These are phyloP conservation scores for Phialophora macrospora DNA, from an alignment of 2,329 filamentous ascomycete genomes.

Conservation along the genomic window DNA sequence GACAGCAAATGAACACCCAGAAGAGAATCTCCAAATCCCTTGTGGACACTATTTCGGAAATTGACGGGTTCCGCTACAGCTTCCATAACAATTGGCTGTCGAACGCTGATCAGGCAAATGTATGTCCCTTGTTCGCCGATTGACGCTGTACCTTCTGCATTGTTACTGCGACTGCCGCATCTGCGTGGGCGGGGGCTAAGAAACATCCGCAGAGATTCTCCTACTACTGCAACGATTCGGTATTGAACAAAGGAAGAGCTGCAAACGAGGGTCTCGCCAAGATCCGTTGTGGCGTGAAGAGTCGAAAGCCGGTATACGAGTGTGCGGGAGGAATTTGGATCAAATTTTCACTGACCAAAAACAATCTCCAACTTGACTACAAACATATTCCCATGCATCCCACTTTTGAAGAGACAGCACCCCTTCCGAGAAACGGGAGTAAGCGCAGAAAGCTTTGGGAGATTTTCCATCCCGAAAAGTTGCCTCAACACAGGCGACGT, in stretches of 20 bases:
- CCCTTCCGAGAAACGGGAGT: slow-evolving; percentile 31
- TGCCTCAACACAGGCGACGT: slow-evolving; percentile 1
- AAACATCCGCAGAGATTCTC: slow-evolving; percentile 29
- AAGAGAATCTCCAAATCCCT: slow-evolving; percentile 35
- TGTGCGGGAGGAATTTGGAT: slow-evolving; percentile 34
- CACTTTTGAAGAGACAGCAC: slow-evolving; percentile 38
- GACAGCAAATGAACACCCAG: slow-evolving; percentile 27
- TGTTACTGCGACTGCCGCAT: neutral
- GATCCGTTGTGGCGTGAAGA: slow-evolving; percentile 27
- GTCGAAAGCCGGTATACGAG: slow-evolving; percentile 37
- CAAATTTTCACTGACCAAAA: slow-evolving; percentile 39
- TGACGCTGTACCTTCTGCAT: neutral
- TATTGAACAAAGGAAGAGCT: slow-evolving; percentile 37
- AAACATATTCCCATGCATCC: slow-evolving; percentile 37
- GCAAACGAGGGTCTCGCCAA: slow-evolving; percentile 34
- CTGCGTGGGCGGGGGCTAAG: neutral
- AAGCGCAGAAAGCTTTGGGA: slow-evolving; percentile 35
- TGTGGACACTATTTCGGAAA: slow-evolving; percentile 31
- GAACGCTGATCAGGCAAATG: slow-evolving; percentile 35
- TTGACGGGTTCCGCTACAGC: slow-evolving; percentile 37
- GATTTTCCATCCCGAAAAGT: slow-evolving; percentile 35
- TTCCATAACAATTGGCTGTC: slow-evolving; percentile 39
- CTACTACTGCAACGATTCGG: slow-evolving; percentile 38
- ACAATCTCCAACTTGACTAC: slow-evolving; percentile 36
- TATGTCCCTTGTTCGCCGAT: neutral